Percentiles rank a stretch among this genome's conserved stretches.
Evolutionary conservation across 306 rosid genomes (phyloP).

Genomic region (Cucumis melo): DNA sequence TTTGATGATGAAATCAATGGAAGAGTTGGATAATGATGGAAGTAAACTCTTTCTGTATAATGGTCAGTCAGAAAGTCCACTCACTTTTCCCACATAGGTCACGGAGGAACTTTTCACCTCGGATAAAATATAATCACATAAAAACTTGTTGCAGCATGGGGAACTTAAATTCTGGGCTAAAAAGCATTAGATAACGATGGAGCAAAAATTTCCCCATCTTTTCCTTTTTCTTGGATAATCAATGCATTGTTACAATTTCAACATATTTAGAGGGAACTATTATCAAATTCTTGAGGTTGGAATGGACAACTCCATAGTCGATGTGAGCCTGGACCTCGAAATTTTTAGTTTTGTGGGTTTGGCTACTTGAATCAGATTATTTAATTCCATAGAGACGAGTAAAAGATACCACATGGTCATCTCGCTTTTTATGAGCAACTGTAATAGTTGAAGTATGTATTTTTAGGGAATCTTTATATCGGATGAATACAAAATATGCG

Average conservation of each 20-base stretch:
- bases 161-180: neutral
- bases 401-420: neutral
- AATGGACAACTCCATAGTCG: neutral
- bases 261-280: neutral
- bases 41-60: neutral
- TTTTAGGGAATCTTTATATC: neutral
- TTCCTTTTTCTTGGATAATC: neutral
- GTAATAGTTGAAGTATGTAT: neutral
- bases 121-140: neutral
- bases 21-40: neutral
- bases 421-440: neutral
- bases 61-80: neutral
- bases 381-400: neutral
- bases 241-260: neutral
- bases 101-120: neutral
- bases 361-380: neutral
- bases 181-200: neutral
- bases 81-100: neutral
- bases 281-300: neutral
- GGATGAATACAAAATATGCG: neutral
- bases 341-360: neutral
- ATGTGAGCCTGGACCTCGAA: neutral
- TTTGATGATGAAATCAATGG: conserved; percentile 1
- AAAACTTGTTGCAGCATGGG: neutral
- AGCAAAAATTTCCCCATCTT: neutral